phyloP scores from a whole-genome alignment of 352 stramenopile genomes.

The Elongisporangium senticosum region DNA sequence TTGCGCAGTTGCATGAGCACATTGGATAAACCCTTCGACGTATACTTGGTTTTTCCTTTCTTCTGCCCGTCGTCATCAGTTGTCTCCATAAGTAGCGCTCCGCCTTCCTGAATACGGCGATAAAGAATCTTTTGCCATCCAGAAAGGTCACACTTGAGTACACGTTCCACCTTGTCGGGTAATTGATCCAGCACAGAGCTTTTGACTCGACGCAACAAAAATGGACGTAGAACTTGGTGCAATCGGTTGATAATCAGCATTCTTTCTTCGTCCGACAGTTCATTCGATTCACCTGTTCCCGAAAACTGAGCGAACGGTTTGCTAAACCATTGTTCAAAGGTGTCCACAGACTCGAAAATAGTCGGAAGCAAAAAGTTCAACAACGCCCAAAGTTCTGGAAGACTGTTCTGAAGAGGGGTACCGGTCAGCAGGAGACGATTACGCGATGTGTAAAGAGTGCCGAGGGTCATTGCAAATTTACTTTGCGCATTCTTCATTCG shows the following conservation, averaged over 20 bases:
- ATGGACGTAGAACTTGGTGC: constrained; percentile 81
- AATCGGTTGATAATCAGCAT: constrained; percentile 87
- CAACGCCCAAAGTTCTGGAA: constrained; percentile 91
- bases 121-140: constrained; percentile 89
- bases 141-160: constrained; percentile 83
- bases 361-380: constrained; percentile 91
- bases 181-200: constrained; percentile 82
- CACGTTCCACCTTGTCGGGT: constrained; percentile 83
- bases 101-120: constrained; percentile 83
- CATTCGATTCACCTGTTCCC: constrained; percentile 69
- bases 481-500: constrained; percentile 90
- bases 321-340: constrained; percentile 89
- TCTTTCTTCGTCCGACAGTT: constrained; percentile 83
- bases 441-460: constrained; percentile 75
- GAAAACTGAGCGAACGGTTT: constrained; percentile 84
- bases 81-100: constrained; percentile 74
- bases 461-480: constrained; percentile 87
- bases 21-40: constrained; percentile 80
- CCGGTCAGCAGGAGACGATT: constrained; percentile 96
- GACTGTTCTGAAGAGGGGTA: constrained; percentile 97
- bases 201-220: constrained; percentile 82
- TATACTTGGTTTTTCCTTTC: constrained; percentile 82
- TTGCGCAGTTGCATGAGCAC: constrained; percentile 88
- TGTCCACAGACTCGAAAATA: constrained; percentile 88
- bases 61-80: constrained; percentile 51